Percentiles rank a stretch among this genome's conserved stretches.
phyloP scores from a whole-genome alignment of 129 eudicot genomes.

The Lactuca saligna region DNA sequence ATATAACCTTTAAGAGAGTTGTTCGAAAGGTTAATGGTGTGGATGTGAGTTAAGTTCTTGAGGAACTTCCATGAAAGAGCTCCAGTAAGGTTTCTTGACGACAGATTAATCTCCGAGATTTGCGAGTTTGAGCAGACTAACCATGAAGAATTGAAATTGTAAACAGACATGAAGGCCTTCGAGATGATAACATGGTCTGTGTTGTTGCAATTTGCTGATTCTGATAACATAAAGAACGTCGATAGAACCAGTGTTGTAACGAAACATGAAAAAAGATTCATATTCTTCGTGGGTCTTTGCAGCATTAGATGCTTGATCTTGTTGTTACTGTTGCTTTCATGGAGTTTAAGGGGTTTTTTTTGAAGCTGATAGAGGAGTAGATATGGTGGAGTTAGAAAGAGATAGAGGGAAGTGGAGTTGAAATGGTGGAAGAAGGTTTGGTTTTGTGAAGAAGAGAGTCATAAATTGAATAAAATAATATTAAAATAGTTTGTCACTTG shows the following conservation, averaged over 20 bases:
- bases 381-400: slow-evolving; percentile 24
- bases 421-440: slow-evolving; percentile 29
- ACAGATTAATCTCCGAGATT: slow-evolving; percentile 48
- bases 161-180: slow-evolving; percentile 71
- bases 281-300: slow-evolving; percentile 23
- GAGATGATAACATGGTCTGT: slow-evolving; percentile 47
- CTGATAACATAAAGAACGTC: slow-evolving; percentile 39
- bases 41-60: slow-evolving; percentile 54
- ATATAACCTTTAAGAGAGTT: slow-evolving; percentile 70
- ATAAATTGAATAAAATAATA: neutral
- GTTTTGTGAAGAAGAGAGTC: slow-evolving; percentile 16
- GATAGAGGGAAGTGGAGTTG: slow-evolving; percentile 41
- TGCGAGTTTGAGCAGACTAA: slow-evolving; percentile 55
- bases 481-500: slow-evolving; percentile 17
- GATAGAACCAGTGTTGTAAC: slow-evolving; percentile 34
- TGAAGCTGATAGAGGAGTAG: slow-evolving; percentile 27
- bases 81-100: slow-evolving; percentile 73
- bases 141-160: slow-evolving; percentile 72
- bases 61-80: slow-evolving; percentile 68
- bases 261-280: slow-evolving; percentile 34
- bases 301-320: slow-evolving; percentile 5
- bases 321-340: slow-evolving; percentile 23
- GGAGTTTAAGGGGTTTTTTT: slow-evolving; percentile 12
- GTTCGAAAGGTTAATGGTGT: slow-evolving; percentile 71
- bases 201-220: slow-evolving; percentile 44